phyloP scores from a whole-genome alignment of 2,329 filamentous ascomycete genomes.

The Myriosclerotinia duriaeana region DNA sequence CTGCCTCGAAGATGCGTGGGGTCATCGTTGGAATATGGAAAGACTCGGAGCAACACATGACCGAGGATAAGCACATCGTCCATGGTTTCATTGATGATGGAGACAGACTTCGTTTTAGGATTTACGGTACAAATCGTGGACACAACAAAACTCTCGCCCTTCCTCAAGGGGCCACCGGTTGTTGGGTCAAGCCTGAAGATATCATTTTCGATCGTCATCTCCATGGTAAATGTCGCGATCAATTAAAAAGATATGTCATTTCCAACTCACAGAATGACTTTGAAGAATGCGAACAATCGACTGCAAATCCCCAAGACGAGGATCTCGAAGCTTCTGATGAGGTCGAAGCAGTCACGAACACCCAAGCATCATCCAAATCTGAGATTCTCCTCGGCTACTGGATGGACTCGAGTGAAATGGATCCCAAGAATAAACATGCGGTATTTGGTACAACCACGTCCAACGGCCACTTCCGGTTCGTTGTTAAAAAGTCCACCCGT shows the following conservation, averaged over 20 bases:
- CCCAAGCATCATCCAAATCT: background rate
- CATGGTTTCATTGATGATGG: conserved; percentile 63
- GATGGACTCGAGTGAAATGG: conserved; percentile 52
- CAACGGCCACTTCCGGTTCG: conserved; percentile 65
- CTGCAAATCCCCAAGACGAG: conserved; percentile 31
- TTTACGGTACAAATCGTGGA: conserved; percentile 51
- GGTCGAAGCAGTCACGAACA: background rate
- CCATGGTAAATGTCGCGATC: conserved; percentile 53
- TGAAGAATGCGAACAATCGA: conserved; percentile 22
- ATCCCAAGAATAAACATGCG: conserved; percentile 56
- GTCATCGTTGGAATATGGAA: conserved; percentile 59
- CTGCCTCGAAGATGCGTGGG: conserved; percentile 33
- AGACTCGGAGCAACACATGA: conserved; percentile 53
- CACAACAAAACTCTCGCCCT: conserved; percentile 49
- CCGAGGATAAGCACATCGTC: conserved; percentile 55
- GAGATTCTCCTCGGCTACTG: conserved; percentile 55
- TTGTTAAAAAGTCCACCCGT: conserved; percentile 59
- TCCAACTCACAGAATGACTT: conserved; percentile 46
- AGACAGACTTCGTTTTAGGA: conserved; percentile 59
- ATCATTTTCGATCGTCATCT: conserved; percentile 60
- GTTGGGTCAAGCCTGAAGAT: conserved; percentile 63
- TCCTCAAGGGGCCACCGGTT: conserved; percentile 59
- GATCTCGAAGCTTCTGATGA: conserved; percentile 29
- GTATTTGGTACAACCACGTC: conserved; percentile 62
- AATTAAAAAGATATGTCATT: conserved; percentile 62